phyloP scores from a whole-genome alignment of 306 rosid genomes.

The Mucuna pruriens region DNA sequence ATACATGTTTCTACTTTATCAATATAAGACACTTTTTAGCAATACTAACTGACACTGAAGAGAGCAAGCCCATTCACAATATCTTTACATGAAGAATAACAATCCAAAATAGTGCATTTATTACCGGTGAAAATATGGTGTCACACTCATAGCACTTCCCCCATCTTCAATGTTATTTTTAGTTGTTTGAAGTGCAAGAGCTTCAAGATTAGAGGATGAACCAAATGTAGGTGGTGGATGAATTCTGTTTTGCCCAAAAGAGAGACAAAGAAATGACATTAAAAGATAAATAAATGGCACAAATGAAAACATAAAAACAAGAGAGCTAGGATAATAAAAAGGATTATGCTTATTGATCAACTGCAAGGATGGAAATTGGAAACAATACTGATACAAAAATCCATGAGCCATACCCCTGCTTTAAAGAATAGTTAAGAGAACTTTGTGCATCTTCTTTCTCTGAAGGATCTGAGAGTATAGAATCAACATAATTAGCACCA shows the following conservation, averaged over 20 bases:
- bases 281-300: constrained; percentile 36
- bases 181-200: constrained; percentile 63
- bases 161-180: constrained; percentile 65
- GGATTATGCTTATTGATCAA: constrained; percentile 3
- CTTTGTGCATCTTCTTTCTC: constrained; percentile 96
- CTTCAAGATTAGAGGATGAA: constrained; percentile 84
- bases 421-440: constrained; percentile 61
- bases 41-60: constrained; percentile 13
- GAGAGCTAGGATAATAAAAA: background rate
- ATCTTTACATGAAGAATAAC: constrained; percentile 16
- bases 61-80: constrained; percentile 16
- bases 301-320: constrained; percentile 29
- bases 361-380: constrained; percentile 13
- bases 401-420: constrained; percentile 71
- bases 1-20: constrained; percentile 20
- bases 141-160: constrained; percentile 61
- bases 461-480: constrained; percentile 69
- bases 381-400: constrained; percentile 16
- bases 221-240: constrained; percentile 99
- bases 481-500: constrained; percentile 57
- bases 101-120: constrained; percentile 23
- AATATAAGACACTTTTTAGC: constrained; percentile 17
- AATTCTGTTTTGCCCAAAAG: constrained; percentile 49
- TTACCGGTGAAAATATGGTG: constrained; percentile 59
- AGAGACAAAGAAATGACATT: constrained; percentile 39